Evolutionary conservation across 768 basidiomycete genomes (phyloP).

Genomic region (Fomitopsis serialis): DNA sequence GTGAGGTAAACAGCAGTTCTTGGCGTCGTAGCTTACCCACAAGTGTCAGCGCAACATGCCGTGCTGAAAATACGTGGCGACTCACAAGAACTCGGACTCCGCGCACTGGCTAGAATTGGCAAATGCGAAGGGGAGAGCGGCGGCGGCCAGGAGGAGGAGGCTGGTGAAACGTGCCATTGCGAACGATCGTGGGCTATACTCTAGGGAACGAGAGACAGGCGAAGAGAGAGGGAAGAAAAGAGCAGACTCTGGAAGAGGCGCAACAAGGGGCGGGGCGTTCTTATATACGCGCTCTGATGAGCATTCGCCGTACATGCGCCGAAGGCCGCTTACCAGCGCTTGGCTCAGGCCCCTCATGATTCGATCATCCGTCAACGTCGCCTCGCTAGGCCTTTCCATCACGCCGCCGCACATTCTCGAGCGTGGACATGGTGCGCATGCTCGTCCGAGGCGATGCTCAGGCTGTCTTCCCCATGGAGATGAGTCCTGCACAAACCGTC

Average conservation of each 20-base stretch:
- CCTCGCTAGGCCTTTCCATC: too few relatives aligned
- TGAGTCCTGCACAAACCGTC: too few relatives aligned
- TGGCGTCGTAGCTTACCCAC: conserved; percentile 22
- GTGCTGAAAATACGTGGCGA: not conserved
- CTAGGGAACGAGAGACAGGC: conserved; percentile 28
- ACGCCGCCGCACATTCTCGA: too few relatives aligned
- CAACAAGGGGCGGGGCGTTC: not conserved
- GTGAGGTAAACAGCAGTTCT: conserved; percentile 38
- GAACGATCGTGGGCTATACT: conserved; percentile 18
- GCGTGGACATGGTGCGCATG: too few relatives aligned
- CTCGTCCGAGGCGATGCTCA: too few relatives aligned
- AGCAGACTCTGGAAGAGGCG: not conserved
- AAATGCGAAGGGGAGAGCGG: conserved; percentile 27
- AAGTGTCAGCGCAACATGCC: not conserved
- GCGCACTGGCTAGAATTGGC: conserved; percentile 23
- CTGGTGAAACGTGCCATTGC: conserved; percentile 32
- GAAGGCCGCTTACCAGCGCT: not conserved
- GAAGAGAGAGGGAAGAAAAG: conserved; percentile 16
- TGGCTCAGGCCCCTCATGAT: not conserved
- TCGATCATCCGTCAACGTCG: not conserved
- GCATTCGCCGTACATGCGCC: too few relatives aligned
- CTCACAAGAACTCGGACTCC: conserved; percentile 22
- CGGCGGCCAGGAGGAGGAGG: conserved; percentile 28
- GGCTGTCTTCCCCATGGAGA: too few relatives aligned
- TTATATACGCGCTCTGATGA: not conserved